phyloP scores from a whole-genome alignment of 148 eudicot species.

The Amaranthus palmeri region DNA sequence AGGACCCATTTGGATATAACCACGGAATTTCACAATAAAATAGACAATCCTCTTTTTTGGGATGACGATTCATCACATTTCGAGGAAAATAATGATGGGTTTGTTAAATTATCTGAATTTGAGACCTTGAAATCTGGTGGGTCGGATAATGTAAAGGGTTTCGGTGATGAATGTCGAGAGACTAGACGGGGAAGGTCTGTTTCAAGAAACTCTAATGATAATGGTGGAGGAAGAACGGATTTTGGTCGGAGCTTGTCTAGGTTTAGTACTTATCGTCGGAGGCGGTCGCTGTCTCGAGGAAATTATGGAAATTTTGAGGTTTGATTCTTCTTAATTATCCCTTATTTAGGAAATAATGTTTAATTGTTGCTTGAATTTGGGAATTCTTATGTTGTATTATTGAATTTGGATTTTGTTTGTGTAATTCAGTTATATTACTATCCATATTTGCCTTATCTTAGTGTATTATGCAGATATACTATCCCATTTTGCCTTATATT shows the following conservation, averaged over 20 bases:
- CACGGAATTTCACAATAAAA: conserved; percentile 48
- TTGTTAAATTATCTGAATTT: conserved; percentile 12
- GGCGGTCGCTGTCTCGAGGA: conserved; percentile 37
- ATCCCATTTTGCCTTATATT: no score
- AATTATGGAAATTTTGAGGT: conserved; percentile 45
- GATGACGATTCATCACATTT: conserved; percentile 30
- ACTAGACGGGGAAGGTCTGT: conserved; percentile 54
- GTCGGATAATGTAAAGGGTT: not conserved
- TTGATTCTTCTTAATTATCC: not conserved
- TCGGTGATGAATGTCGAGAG: conserved; percentile 13
- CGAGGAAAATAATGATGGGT: conserved; percentile 16
- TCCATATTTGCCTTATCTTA: not conserved
- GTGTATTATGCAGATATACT: not conserved
- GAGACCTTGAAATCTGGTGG: conserved; percentile 12
- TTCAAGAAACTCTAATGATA: conserved; percentile 25
- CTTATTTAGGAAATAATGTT: not conserved
- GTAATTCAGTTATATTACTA: not conserved
- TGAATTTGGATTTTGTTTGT: not conserved
- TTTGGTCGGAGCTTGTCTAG: conserved; percentile 51
- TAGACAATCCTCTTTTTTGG: conserved; percentile 72
- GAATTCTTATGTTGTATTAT: not conserved
- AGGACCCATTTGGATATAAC: conserved; percentile 32
- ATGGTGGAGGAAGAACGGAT: conserved; percentile 10
- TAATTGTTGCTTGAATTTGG: not conserved
- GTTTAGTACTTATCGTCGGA: conserved; percentile 30